Conservation (phyloP, 495 filamentous ascomycete genomes). For the Hypoxylon intermedium region DNA sequence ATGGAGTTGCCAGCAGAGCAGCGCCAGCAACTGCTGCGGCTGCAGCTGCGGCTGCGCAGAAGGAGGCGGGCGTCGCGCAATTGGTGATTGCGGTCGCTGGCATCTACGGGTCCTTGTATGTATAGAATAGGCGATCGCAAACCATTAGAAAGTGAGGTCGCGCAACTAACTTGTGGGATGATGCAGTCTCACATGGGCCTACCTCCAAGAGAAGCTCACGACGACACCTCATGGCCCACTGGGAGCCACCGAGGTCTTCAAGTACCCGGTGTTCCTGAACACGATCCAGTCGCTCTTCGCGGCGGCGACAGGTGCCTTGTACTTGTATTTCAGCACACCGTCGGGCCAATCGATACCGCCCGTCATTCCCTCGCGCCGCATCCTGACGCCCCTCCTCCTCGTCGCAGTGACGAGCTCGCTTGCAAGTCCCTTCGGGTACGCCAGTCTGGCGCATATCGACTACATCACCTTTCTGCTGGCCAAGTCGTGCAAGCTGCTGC, state of each 20-base stretch:
- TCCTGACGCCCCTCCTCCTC: constrained; percentile 80
- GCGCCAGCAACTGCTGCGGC: constrained; percentile 32
- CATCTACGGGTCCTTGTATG: constrained; percentile 96
- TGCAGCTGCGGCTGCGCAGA: constrained; percentile 36
- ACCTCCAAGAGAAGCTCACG: constrained; percentile 96
- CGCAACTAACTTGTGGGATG: constrained; percentile 2
- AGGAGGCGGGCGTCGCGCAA: constrained; percentile 66
- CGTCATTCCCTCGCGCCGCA: constrained; percentile 76
- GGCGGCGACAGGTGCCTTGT: constrained; percentile 77
- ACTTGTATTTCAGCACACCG: constrained; percentile 74
- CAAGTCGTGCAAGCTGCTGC: constrained; percentile 96
- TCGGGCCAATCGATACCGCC: constrained; percentile 56
- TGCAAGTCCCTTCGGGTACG: constrained; percentile 94
- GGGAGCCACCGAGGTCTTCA: constrained; percentile 73
- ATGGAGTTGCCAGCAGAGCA: constrained; percentile 49
- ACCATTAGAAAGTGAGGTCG: not conserved
- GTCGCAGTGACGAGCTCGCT: constrained; percentile 88
- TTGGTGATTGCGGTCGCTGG: constrained; percentile 87
- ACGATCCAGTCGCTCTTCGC: constrained; percentile 95
- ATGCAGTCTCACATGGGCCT: constrained; percentile 85
- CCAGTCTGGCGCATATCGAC: constrained; percentile 90
- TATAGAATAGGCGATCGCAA: constrained; percentile 14
- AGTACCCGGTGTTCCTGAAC: constrained; percentile 91
- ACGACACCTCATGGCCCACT: constrained; percentile 83
- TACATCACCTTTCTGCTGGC: constrained; percentile 99